Percentiles rank a stretch among this genome's conserved stretches.
These are phyloP conservation scores for Hypoxylon cercidicola DNA, from an alignment of 495 filamentous ascomycete species.

Conservation along the genomic window DNA sequence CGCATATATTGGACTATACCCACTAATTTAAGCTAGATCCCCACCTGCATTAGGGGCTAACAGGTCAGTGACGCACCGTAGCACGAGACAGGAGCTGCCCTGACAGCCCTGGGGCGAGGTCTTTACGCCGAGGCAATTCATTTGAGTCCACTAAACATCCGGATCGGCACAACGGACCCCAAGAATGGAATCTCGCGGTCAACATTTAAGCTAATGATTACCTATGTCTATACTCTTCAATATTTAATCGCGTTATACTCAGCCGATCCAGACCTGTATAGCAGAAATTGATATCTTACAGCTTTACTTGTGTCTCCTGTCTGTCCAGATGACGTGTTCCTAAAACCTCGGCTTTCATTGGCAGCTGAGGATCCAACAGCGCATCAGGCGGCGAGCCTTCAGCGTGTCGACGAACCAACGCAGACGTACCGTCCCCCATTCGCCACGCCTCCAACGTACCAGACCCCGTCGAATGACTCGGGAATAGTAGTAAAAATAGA, in stretches of 20 bases:
- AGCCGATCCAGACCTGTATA: conserved; percentile 16
- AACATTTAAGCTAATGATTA: conserved; percentile 20
- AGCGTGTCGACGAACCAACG: conserved; percentile 27
- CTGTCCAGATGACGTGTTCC: conserved; percentile 41
- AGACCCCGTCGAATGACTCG: conserved; percentile 8
- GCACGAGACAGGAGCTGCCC: conserved; percentile 29
- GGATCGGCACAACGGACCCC: conserved; percentile 25
- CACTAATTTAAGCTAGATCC: conserved; percentile 26
- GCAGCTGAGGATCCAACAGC: conserved; percentile 34
- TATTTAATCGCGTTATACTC: conserved; percentile 6
- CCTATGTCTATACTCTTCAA: conserved; percentile 7
- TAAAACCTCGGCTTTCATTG: conserved; percentile 28
- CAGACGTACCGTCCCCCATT: conserved; percentile 21
- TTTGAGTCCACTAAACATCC: conserved; percentile 17
- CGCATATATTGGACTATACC: conserved; percentile 1
- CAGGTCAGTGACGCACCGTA: conserved; percentile 21
- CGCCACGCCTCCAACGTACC: conserved; percentile 32
- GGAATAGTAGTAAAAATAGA: conserved; percentile 21
- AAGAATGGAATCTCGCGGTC: conserved; percentile 3
- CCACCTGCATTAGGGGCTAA: conserved; percentile 24
- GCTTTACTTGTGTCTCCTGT: conserved; percentile 14
- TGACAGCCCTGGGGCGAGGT: conserved; percentile 1
- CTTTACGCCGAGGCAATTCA: conserved; percentile 40
- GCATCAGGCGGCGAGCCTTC: conserved; percentile 33
- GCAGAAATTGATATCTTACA: conserved; percentile 2